Percentiles rank a stretch among this genome's conserved stretches.
phyloP scores from a whole-genome alignment of 2,329 filamentous ascomycete species.

The Aspergillus glaucus region DNA sequence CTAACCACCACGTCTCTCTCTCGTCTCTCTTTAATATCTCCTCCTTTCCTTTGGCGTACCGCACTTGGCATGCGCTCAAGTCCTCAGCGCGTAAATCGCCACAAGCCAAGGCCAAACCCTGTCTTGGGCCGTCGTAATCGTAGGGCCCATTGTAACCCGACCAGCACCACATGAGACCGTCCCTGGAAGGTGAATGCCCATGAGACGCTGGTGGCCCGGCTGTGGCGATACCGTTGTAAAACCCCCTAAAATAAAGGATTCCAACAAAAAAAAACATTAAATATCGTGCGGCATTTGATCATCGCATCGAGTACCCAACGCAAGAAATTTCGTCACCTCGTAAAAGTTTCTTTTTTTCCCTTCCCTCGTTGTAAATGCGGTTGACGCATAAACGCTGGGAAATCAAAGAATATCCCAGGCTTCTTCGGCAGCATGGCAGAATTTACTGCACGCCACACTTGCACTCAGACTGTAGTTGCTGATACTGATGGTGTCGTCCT shows the following conservation, averaged over 20 bases:
- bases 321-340: constrained; percentile 27
- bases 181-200: too few species aligned
- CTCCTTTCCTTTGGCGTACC: too few species aligned
- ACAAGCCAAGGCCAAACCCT: too few species aligned
- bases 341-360: constrained; percentile 1
- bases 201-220: too few species aligned
- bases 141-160: too few species aligned
- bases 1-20: too few species aligned
- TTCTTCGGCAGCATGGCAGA: constrained; percentile 97
- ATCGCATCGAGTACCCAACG: constrained; percentile 1
- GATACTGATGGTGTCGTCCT: constrained; percentile 96
- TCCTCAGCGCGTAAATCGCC: too few species aligned
- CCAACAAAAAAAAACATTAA: not conserved
- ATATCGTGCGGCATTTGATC: constrained; percentile 8
- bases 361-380: not conserved
- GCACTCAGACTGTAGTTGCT: constrained; percentile 97
- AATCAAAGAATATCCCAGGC: constrained; percentile 83
- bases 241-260: not conserved
- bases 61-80: too few species aligned
- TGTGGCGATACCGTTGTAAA: not conserved
- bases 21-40: too few species aligned
- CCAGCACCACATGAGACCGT: too few species aligned
- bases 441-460: constrained; percentile 98
- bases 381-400: not conserved
- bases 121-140: too few species aligned